Percentiles rank a stretch among this genome's conserved stretches.
phyloP scores from a whole-genome alignment of 2,329 filamentous ascomycete genomes.

The Escovopsis sp. region DNA sequence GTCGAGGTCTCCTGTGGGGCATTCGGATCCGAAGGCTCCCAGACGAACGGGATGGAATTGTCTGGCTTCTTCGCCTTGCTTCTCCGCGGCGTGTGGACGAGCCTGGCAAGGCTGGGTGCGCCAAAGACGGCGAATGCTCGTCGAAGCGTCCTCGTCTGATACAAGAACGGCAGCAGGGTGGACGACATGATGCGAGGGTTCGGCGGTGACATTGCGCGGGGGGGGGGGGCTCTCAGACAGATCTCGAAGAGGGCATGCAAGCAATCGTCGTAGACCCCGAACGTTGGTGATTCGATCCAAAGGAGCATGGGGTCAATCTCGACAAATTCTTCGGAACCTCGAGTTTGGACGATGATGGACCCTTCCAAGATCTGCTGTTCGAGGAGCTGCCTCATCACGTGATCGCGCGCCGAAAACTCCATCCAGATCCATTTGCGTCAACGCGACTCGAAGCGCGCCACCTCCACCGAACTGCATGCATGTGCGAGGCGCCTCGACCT shows the following conservation, averaged over 20 bases:
- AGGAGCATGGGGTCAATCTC: no score
- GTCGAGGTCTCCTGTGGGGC: slow-evolving; percentile 24
- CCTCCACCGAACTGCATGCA: no score
- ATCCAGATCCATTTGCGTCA: slow-evolving; percentile 9
- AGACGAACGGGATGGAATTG: slow-evolving; percentile 38
- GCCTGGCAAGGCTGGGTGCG: slow-evolving; percentile 9
- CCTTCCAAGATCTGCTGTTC: background rate
- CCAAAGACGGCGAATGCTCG: slow-evolving; percentile 13
- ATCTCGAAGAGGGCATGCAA: no score
- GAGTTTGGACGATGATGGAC: no score
- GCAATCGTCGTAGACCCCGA: no score
- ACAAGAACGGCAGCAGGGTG: slow-evolving; percentile 50
- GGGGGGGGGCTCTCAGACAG: no score
- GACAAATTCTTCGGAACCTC: no score
- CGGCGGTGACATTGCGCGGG: no score
- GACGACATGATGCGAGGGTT: slow-evolving; percentile 23
- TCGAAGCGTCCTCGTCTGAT: slow-evolving; percentile 49
- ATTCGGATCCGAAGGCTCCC: slow-evolving; percentile 16
- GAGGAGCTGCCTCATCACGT: slow-evolving; percentile 8
- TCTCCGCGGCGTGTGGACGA: slow-evolving; percentile 7
- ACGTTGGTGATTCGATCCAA: no score
- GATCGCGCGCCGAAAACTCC: slow-evolving; percentile 16
- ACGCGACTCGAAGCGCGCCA: slow-evolving; percentile 1
- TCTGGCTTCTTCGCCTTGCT: slow-evolving; percentile 9
- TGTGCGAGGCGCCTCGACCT: no score